Evolutionary conservation across 2,329 filamentous ascomycete species (phyloP).

Genomic region (Scedosporium dehoogii): DNA sequence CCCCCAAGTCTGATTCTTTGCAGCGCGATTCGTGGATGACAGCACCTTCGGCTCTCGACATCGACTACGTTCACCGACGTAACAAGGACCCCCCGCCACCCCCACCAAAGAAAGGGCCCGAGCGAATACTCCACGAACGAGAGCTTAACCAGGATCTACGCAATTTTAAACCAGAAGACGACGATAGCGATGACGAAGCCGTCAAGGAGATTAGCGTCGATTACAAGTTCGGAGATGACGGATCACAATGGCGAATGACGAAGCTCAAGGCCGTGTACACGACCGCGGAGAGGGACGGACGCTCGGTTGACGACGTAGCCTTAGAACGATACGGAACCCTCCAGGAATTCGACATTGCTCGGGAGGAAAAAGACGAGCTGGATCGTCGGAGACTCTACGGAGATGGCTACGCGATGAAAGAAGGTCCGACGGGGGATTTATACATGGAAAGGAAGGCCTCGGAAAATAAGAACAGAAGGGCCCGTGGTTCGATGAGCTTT

Average conservation of each 20-base stretch:
- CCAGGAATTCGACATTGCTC: conserved; percentile 79
- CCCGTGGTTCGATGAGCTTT: conserved; percentile 15
- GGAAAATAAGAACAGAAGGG: conserved; percentile 35
- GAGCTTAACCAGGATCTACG: conserved; percentile 65
- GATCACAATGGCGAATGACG: conserved; percentile 93
- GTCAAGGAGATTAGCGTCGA: conserved; percentile 43
- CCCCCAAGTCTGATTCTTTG: conserved; percentile 22
- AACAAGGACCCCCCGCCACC: conserved; percentile 44
- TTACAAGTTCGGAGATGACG: conserved; percentile 82
- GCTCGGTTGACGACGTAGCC: conserved; percentile 72
- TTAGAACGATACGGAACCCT: conserved; percentile 72
- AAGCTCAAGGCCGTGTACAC: conserved; percentile 81
- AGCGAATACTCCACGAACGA: conserved; percentile 64
- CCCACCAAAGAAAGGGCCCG: conserved; percentile 47
- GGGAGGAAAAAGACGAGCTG: conserved; percentile 86
- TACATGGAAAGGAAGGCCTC: conserved; percentile 65
- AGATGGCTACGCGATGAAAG: conserved; percentile 70
- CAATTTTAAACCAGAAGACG: conserved; percentile 35
- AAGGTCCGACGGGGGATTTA: conserved; percentile 80
- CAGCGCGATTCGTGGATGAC: conserved; percentile 93
- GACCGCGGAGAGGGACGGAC: conserved; percentile 62
- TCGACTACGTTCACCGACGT: conserved; percentile 70
- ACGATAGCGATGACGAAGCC: conserved; percentile 42
- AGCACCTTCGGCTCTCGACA: conserved; percentile 66
- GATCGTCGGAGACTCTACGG: conserved; percentile 78